phyloP scores from a whole-genome alignment of 306 rosid genomes.

The Albizia julibrissin region DNA sequence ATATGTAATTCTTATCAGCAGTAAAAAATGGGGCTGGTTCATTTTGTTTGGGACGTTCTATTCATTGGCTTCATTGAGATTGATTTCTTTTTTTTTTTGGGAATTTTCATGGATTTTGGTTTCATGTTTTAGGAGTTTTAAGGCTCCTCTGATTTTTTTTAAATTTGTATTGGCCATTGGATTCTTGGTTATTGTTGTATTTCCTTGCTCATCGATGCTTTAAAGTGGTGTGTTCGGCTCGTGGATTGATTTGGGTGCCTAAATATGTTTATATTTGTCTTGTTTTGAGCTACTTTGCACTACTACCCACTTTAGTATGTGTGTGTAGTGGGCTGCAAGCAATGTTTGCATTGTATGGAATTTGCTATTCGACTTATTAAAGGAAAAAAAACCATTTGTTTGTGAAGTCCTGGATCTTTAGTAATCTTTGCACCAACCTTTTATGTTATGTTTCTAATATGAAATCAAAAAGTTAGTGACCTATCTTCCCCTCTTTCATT shows the following conservation, averaged over 20 bases:
- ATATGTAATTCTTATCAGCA: no score
- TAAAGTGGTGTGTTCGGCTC: background rate
- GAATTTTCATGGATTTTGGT: background rate
- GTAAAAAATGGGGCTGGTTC: no score
- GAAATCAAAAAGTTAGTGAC: background rate
- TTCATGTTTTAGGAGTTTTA: conserved; percentile 3
- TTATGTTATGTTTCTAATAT: background rate
- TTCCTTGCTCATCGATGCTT: background rate
- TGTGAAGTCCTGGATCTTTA: background rate
- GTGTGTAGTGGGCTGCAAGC: background rate
- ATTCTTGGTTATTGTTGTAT: background rate
- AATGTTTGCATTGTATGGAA: background rate
- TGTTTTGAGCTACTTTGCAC: background rate
- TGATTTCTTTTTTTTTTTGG: no score
- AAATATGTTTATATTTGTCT: no score
- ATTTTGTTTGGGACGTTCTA: no score
- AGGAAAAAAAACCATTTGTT: background rate
- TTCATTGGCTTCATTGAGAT: no score
- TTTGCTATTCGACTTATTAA: background rate
- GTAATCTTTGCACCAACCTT: background rate
- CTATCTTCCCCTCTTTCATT: background rate
- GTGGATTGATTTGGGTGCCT: background rate
- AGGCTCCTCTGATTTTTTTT: no score
- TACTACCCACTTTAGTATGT: background rate
- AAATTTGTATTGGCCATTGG: background rate